phyloP scores from a whole-genome alignment of 805 yeast genomes.

The Maudiozyma pseudohumilis region DNA sequence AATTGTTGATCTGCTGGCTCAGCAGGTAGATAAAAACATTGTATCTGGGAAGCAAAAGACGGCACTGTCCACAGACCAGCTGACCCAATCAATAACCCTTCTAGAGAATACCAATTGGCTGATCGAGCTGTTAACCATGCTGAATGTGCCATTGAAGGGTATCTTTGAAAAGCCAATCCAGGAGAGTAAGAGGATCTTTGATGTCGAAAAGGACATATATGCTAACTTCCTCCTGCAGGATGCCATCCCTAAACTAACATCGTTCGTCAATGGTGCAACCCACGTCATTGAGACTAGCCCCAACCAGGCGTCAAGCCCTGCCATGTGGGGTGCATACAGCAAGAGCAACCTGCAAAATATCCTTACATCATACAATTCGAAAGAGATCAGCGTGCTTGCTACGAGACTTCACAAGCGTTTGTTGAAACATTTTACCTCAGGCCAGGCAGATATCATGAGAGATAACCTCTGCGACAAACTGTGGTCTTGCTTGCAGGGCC shows the following conservation, averaged over 20 bases:
- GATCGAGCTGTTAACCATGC: conserved; percentile 31
- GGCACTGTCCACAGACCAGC: conserved; percentile 9
- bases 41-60: background rate
- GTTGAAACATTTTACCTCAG: conserved; percentile 39
- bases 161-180: conserved; percentile 16
- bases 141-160: conserved; percentile 12
- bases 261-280: conserved; percentile 56
- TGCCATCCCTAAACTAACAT: conserved; percentile 57
- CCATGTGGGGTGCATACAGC: conserved; percentile 55
- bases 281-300: conserved; percentile 28
- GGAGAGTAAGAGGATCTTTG: conserved; percentile 23
- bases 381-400: conserved; percentile 47
- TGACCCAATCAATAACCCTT: conserved; percentile 37
- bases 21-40: background rate
- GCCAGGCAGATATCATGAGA: conserved; percentile 14
- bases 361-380: conserved; percentile 45
- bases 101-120: conserved; percentile 47
- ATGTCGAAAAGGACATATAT: conserved; percentile 32
- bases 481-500: conserved; percentile 63
- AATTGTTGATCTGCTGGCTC: conserved; percentile 5
- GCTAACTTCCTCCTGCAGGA: conserved; percentile 39
- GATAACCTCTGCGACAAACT: conserved; percentile 48
- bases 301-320: conserved; percentile 33
- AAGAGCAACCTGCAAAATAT: conserved; percentile 48
- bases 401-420: conserved; percentile 47